phyloP scores from a whole-genome alignment of 306 rosid genomes.

The Sindora glabra region DNA sequence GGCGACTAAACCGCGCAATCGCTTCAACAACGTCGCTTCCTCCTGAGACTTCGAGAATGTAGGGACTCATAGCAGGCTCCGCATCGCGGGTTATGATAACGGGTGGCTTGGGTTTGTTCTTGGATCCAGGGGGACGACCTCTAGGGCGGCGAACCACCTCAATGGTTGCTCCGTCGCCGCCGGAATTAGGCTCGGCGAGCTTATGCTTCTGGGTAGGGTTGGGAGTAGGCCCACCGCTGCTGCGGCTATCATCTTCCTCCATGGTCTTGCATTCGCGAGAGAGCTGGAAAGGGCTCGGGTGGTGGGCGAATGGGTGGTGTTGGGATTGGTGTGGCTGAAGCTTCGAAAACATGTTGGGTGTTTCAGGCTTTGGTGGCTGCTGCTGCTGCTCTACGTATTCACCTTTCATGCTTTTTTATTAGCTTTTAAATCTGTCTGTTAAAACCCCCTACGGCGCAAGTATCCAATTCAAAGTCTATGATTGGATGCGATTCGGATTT shows the following conservation, averaged over 20 bases:
- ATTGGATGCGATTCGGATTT: constrained; percentile 12
- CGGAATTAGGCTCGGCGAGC: constrained; percentile 16
- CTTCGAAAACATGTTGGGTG: constrained; percentile 61
- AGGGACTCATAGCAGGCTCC: constrained; percentile 80
- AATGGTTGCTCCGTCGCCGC: constrained; percentile 66
- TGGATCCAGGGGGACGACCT: constrained; percentile 95
- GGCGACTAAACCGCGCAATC: constrained; percentile 54
- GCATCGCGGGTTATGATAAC: constrained; percentile 59
- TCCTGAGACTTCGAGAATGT: constrained; percentile 67
- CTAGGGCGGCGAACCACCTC: constrained; percentile 71
- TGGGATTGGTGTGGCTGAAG: constrained; percentile 42
- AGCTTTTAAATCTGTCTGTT: background rate
- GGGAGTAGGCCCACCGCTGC: constrained; percentile 20
- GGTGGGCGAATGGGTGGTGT: constrained; percentile 29
- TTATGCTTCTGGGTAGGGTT: background rate
- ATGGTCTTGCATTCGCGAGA: constrained; percentile 44
- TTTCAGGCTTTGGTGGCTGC: constrained; percentile 23
- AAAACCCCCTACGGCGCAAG: background rate
- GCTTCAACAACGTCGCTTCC: constrained; percentile 85
- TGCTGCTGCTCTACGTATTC: constrained; percentile 44
- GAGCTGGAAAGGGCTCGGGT: constrained; percentile 46
- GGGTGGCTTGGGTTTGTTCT: constrained; percentile 73
- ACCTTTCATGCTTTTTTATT: constrained; percentile 38
- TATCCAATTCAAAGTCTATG: constrained; percentile 13
- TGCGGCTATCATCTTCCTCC: constrained; percentile 46